Evolutionary conservation across 2,329 filamentous ascomycete species (phyloP).

Genomic region (Chrysoporthe austroafricana): DNA sequence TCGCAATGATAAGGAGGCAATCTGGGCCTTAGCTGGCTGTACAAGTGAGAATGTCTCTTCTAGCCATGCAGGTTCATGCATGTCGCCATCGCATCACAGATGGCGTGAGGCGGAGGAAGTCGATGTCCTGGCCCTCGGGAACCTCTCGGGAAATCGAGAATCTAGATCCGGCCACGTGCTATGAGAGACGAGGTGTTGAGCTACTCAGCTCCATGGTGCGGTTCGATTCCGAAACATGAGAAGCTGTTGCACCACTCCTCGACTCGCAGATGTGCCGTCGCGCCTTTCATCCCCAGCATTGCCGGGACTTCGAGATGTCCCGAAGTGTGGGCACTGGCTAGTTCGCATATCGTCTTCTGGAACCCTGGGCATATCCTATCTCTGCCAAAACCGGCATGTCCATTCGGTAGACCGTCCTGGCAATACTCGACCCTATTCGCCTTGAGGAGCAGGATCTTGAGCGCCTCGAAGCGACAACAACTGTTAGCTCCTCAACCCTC

Average conservation of each 20-base stretch:
- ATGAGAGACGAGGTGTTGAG: too few species aligned
- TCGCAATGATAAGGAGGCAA: neutral
- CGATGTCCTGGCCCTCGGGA: neutral
- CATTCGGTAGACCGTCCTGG: neutral
- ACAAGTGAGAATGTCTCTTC: neutral
- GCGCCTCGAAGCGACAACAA: neutral
- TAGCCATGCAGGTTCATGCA: constrained; percentile 4
- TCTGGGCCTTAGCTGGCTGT: neutral
- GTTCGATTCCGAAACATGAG: neutral
- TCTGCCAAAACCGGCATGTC: neutral
- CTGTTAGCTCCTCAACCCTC: neutral
- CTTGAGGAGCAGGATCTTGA: too few species aligned
- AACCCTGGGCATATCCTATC: neutral
- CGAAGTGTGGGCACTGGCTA: too few species aligned
- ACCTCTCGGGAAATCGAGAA: neutral
- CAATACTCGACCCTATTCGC: too few species aligned
- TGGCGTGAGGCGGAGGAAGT: neutral
- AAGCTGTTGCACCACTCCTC: neutral
- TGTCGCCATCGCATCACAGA: constrained; percentile 11
- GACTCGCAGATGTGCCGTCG: neutral
- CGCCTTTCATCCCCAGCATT: neutral
- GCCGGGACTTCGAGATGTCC: neutral
- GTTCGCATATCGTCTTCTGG: too few species aligned
- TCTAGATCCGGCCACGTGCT: too few species aligned
- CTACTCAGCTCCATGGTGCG: too few species aligned